Evolutionary conservation across 495 filamentous ascomycete species (phyloP), one percentile per base, ranked within the genome.

Genomic region (Penicillium pulvis): DNA sequence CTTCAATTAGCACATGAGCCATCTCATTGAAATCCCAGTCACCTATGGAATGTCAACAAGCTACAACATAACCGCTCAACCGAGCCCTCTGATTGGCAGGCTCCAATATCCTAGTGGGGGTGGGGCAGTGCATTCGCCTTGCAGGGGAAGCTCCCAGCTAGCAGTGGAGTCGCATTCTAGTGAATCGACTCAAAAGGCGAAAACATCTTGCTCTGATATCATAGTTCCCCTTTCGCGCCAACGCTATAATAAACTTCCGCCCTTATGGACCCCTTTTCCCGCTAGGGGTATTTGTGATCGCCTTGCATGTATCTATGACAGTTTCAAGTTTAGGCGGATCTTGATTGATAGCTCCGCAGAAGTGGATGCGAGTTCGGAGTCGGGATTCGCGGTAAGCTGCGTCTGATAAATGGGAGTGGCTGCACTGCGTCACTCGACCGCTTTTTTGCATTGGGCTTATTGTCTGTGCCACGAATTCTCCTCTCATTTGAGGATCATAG

Each of bases 91-190:
- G 20, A 65, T 65, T 65, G 62, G 65, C 51, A 57, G 16, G 11
- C 26, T n/a, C 30, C 53, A n/a, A 6, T 56, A 51, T 46, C 62
- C 59, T 53, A 23, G 55, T 63, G 66, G 66, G 60, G 60, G 63
- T 66, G 63, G 65, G 66, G 65, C 66, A 57, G 63, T 68, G 66
- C 66, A 68, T 55, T 52, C 59, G 58, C 63, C 63, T 68, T 66
- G 66, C 63, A 66, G 54, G 53, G 56, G 58, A 52, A 58, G 55
- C 58, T 61, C 53, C 58, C 55, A 67, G 60, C 57, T 66, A 24
- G 33, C n/a, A 41, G 63, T 69, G 66, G 66, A 66, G 63, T 61
- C 55, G 24, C 19, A 24, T 36, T 51, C 36, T 41, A 17, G 39
- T 41, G 39, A 16, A 2, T 41, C 39, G 24, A 24, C 7, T 16